Conservation (phyloP, 164 flowering plant genomes). For the Vitis riparia region DNA sequence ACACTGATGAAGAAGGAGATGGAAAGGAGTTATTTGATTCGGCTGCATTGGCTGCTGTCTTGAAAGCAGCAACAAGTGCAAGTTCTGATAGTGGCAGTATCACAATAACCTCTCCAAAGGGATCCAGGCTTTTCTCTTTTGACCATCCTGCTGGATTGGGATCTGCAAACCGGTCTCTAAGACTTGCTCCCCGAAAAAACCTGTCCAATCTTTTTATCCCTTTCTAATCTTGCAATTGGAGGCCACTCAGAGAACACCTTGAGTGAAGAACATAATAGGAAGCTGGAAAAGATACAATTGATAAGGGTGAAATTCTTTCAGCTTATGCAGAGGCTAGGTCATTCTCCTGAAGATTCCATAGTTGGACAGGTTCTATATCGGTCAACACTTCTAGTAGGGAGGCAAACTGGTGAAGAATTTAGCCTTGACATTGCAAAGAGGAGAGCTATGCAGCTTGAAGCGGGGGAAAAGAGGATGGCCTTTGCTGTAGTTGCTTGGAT, state of each 20-base stretch:
- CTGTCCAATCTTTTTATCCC: constrained; percentile 48
- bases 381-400: no score
- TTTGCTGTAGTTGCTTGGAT: no score
- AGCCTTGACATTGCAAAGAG: constrained; percentile 72
- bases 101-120: constrained; percentile 69
- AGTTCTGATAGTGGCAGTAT: constrained; percentile 49
- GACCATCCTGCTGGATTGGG: constrained; percentile 96
- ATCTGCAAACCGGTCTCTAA: constrained; percentile 55
- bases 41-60: constrained; percentile 82
- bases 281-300: no score
- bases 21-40: constrained; percentile 84
- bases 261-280: no score
- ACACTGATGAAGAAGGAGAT: constrained; percentile 76
- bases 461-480: no score
- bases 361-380: no score
- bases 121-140: constrained; percentile 74
- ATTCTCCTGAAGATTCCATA: no score
- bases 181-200: constrained; percentile 54
- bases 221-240: constrained; percentile 25
- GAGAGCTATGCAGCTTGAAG: no score
- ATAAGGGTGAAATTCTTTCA: no score
- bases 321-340: no score
- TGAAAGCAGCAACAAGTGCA: constrained; percentile 79
- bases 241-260: no score
- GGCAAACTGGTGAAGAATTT: constrained; percentile 50